phyloP scores from a whole-genome alignment of 106 monocot species.

The Dendrobium huoshanense region DNA sequence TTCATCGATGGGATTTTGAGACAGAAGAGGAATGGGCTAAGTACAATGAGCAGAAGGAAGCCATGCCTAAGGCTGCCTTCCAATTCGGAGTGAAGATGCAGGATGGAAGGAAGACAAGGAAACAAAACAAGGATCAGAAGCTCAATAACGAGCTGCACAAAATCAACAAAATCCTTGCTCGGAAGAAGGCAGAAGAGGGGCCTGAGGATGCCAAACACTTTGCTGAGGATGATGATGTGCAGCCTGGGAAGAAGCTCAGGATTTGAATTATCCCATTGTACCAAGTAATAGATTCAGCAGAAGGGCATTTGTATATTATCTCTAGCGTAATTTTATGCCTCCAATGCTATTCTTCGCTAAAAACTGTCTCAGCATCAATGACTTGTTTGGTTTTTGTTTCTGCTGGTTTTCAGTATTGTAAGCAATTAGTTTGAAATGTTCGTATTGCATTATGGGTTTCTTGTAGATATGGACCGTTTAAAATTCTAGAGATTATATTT shows the following conservation, averaged over 20 bases:
- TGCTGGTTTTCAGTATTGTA: no score
- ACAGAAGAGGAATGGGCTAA: slow-evolving; percentile 97
- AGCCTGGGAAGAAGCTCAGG: slow-evolving; percentile 77
- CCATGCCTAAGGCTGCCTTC: slow-evolving; percentile 98
- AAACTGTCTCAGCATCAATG: not conserved
- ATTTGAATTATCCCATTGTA: slow-evolving; percentile 19
- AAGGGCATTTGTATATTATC: not conserved
- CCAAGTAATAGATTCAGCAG: not conserved
- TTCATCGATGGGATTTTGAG: slow-evolving; percentile 98
- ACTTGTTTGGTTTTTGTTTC: no score
- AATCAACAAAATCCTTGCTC: slow-evolving; percentile 87
- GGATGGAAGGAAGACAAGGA: slow-evolving; percentile 94
- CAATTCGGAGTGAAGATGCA: slow-evolving; percentile 99
- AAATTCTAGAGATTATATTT: no score
- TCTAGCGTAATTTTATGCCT: not conserved
- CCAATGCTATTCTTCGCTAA: not conserved
- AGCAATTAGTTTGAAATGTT: no score
- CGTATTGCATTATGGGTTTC: no score
- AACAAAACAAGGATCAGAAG: slow-evolving; percentile 98
- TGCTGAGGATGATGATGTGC: slow-evolving; percentile 47
- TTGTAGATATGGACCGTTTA: no score
- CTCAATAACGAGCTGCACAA: slow-evolving; percentile 92
- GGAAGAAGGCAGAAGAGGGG: slow-evolving; percentile 71
- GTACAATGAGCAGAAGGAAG: slow-evolving; percentile 99
- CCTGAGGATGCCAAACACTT: slow-evolving; percentile 35